Percentiles rank a stretch among this genome's conserved stretches.
These are phyloP conservation scores for Scutellaria minor DNA, from an alignment of 257 asterid genomes.

Conservation along the genomic window DNA sequence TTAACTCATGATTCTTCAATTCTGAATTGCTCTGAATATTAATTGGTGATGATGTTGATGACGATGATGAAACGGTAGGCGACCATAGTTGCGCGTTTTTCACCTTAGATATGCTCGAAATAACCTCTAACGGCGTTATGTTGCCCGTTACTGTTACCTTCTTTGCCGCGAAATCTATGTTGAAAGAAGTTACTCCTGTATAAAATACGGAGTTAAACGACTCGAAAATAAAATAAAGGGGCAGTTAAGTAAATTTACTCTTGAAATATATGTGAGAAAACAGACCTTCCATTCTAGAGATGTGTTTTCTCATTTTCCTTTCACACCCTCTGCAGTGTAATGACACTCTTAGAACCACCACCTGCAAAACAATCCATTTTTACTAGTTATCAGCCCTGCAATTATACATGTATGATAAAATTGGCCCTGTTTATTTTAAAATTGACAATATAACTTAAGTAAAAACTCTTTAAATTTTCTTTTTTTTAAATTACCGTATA, in stretches of 20 bases:
- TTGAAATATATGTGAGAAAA: too few relatives aligned
- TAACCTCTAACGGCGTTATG: constrained; percentile 69
- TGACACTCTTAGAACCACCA: constrained; percentile 81
- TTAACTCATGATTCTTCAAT: too few relatives aligned
- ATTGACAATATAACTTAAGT: too few relatives aligned
- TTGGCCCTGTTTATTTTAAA: too few relatives aligned
- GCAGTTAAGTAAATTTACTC: too few relatives aligned
- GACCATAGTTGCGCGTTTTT: constrained; percentile 82
- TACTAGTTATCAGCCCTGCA: too few relatives aligned
- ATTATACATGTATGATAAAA: too few relatives aligned
- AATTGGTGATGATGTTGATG: not conserved
- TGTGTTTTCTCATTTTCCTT: constrained; percentile 80
- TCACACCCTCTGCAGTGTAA: constrained; percentile 94
- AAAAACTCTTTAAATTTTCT: too few relatives aligned
- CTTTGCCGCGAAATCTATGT: constrained; percentile 78
- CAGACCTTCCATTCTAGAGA: constrained; percentile 85
- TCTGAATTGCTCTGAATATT: too few relatives aligned
- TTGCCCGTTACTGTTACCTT: constrained; percentile 78
- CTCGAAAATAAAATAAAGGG: too few relatives aligned
- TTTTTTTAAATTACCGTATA: too few relatives aligned
- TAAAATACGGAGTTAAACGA: not conserved
- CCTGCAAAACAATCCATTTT: constrained; percentile 48
- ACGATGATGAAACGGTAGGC: constrained; percentile 47
- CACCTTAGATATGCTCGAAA: constrained; percentile 82
- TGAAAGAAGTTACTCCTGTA: constrained; percentile 84